Evolutionary conservation across 2,329 filamentous ascomycete genomes (phyloP).

Genomic region (Curvularia verruculosa): DNA sequence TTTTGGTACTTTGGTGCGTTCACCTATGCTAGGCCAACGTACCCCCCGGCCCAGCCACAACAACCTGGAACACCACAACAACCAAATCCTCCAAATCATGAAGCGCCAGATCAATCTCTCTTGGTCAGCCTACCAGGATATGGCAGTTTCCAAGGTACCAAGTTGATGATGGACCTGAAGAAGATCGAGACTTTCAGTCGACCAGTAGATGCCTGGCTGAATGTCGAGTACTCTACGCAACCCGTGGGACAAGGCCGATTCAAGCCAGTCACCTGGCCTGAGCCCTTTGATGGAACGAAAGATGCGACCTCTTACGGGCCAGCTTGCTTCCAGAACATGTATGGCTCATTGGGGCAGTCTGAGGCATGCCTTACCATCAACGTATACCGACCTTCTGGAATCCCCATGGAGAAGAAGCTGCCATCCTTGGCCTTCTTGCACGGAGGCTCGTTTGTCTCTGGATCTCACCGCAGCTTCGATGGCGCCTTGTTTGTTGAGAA

Average conservation of each 20-base stretch:
- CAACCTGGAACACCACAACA: conserved; percentile 14
- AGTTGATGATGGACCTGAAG: conserved; percentile 45
- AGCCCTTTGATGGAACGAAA: conserved; percentile 50
- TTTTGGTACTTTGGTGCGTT: conserved; percentile 34
- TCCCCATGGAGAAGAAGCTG: conserved; percentile 36
- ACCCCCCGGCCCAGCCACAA: neutral
- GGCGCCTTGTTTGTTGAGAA: conserved; percentile 43
- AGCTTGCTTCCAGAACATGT: conserved; percentile 54
- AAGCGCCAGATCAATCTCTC: conserved; percentile 23
- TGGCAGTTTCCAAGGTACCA: conserved; percentile 51
- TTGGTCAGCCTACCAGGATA: conserved; percentile 49
- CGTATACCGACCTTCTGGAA: conserved; percentile 36
- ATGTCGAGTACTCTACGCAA: conserved; percentile 56
- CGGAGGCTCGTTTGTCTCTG: conserved; percentile 41
- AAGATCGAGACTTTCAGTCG: conserved; percentile 39
- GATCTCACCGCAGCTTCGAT: conserved; percentile 42
- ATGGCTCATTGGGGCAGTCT: conserved; percentile 27
- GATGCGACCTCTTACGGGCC: conserved; percentile 51
- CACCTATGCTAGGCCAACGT: conserved; percentile 17
- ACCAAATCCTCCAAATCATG: conserved; percentile 10
- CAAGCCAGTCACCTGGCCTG: conserved; percentile 50
- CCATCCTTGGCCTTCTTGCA: conserved; percentile 42
- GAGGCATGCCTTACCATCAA: conserved; percentile 46
- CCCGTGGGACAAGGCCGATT: conserved; percentile 52
- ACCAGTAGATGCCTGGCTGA: conserved; percentile 56